These are phyloP conservation scores for Dinochytrium kinnereticum DNA, from an alignment of 371 early-diverging fungal genomes.

Conservation along the genomic window DNA sequence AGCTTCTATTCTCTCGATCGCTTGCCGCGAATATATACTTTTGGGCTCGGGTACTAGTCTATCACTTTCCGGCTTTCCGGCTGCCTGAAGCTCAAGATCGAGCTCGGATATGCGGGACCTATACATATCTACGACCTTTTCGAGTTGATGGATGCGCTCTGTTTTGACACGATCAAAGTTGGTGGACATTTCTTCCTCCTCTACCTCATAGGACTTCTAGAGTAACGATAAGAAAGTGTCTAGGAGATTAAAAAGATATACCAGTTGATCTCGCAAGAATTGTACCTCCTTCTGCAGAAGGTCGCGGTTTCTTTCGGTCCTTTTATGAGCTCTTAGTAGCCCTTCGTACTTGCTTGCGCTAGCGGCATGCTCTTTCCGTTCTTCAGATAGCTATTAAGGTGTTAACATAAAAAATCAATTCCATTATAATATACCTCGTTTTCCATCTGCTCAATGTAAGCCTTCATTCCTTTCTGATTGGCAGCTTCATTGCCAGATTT, in stretches of 20 bases:
- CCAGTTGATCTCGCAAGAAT: constrained; percentile 62
- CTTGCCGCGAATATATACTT: constrained; percentile 15
- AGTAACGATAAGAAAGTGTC: not conserved
- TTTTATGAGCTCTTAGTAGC: constrained; percentile 18
- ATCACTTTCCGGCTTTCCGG: not conserved
- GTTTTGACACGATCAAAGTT: constrained; percentile 64
- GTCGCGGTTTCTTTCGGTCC: constrained; percentile 39
- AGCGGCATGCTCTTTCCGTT: constrained; percentile 5
- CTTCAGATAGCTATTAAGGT: constrained; percentile 23
- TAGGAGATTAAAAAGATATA: constrained; percentile 22
- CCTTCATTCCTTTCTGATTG: constrained; percentile 25
- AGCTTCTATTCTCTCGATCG: constrained; percentile 7
- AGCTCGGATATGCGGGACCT: constrained; percentile 50
- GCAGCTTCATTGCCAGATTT: constrained; percentile 40
- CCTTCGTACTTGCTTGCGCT: constrained; percentile 21
- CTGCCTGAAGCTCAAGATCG: constrained; percentile 18
- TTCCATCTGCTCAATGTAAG: constrained; percentile 34
- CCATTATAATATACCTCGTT: constrained; percentile 17
- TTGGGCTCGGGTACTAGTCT: not conserved
- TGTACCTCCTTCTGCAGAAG: constrained; percentile 55
- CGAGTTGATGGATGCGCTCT: constrained; percentile 63
- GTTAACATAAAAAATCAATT: constrained; percentile 12
- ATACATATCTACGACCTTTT: constrained; percentile 65
- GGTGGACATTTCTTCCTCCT: constrained; percentile 55
- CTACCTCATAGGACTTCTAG: constrained; percentile 67